Evolutionary conservation across 2,329 filamentous ascomycete genomes (phyloP).

Genomic region (Pyricularia grisea): DNA sequence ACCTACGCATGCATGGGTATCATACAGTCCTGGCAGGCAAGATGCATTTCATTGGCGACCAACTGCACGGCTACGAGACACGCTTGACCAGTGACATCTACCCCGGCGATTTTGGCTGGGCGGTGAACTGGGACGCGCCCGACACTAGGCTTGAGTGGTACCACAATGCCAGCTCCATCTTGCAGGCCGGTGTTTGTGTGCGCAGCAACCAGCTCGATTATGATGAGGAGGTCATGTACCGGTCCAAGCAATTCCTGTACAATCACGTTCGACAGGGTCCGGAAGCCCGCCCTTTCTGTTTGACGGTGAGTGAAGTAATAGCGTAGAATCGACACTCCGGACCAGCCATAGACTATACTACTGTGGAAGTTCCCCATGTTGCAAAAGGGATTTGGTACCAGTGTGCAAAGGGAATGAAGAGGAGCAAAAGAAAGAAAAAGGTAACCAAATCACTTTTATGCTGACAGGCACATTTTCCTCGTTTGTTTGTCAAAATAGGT

Average conservation of each 20-base stretch:
- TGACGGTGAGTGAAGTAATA: constrained; percentile 49
- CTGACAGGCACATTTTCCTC: background rate
- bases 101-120: constrained; percentile 89
- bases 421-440: background rate
- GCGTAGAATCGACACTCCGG: background rate
- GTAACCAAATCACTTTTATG: background rate
- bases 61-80: constrained; percentile 89
- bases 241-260: constrained; percentile 80
- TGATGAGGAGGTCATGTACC: constrained; percentile 93
- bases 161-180: constrained; percentile 88
- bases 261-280: constrained; percentile 78
- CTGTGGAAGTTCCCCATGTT: background rate
- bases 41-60: constrained; percentile 96
- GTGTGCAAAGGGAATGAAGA: background rate
- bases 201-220: constrained; percentile 93
- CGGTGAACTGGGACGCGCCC: constrained; percentile 90
- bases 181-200: constrained; percentile 81
- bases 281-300: constrained; percentile 65
- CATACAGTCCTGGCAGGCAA: constrained; percentile 88
- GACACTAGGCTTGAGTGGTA: constrained; percentile 86
- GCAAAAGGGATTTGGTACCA: background rate
- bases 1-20: constrained; percentile 75
- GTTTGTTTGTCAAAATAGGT: constrained; percentile 32
- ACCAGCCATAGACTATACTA: background rate
- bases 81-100: constrained; percentile 93